Evolutionary conservation across 1,284 basidiomycete species (phyloP).

Genomic region (Marasmius sp.): DNA sequence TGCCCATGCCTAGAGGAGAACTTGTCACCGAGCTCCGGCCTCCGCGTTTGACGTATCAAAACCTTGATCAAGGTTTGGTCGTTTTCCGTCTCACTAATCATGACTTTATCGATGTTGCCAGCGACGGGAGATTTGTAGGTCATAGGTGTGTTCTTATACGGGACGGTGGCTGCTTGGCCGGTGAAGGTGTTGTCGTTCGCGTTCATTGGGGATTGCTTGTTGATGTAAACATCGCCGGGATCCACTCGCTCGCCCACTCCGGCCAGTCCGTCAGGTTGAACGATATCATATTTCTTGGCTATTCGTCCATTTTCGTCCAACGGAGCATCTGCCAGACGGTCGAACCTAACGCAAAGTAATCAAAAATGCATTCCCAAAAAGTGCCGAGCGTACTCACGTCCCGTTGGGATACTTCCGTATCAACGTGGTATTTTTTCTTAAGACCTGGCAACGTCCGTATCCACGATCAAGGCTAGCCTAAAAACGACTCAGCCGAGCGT

Average conservation of each 20-base stretch:
- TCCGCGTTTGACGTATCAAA: slow-evolving; percentile 94
- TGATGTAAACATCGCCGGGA: slow-evolving; percentile 93
- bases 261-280: slow-evolving; percentile 91
- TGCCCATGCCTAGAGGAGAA: slow-evolving; percentile 98
- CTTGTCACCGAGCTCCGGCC: slow-evolving; percentile 98
- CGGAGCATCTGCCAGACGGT: slow-evolving; percentile 93
- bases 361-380: slow-evolving; percentile 4
- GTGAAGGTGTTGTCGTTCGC: slow-evolving; percentile 84
- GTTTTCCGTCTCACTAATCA: slow-evolving; percentile 94
- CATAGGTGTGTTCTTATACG: slow-evolving; percentile 90
- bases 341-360: slow-evolving; percentile 56
- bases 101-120: slow-evolving; percentile 95
- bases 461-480: slow-evolving; percentile 94
- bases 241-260: slow-evolving; percentile 94
- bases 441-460: slow-evolving; percentile 96
- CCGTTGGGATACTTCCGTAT: slow-evolving; percentile 97
- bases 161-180: slow-evolving; percentile 74
- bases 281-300: slow-evolving; percentile 86
- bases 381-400: slow-evolving; percentile 60
- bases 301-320: slow-evolving; percentile 77
- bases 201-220: slow-evolving; percentile 94
- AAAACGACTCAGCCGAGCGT: slow-evolving; percentile 3
- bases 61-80: slow-evolving; percentile 99
- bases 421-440: slow-evolving; percentile 93
- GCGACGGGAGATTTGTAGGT: slow-evolving; percentile 91